A percentile compares a stretch with the other conserved stretches of the same genome.
phyloP scores from a whole-genome alignment of 2,329 filamentous ascomycete species.

The Penicillium sumatraense region DNA sequence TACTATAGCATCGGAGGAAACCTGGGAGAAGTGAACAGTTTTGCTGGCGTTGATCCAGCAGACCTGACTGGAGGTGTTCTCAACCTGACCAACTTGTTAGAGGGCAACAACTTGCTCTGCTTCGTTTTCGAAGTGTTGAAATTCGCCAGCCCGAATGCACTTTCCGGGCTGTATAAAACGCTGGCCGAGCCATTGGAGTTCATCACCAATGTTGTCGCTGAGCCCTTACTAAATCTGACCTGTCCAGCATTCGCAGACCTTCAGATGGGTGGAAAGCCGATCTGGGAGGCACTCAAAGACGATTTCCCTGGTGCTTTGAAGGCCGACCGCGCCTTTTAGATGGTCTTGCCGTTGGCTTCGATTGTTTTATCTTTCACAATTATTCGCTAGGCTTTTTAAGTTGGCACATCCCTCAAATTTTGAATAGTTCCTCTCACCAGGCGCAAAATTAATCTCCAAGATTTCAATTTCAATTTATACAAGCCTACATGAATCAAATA shows the following conservation, averaged over 20 bases:
- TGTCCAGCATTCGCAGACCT: slow-evolving; percentile 40
- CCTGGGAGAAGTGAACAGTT: slow-evolving; percentile 56
- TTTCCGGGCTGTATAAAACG: slow-evolving; percentile 35
- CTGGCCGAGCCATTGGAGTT: slow-evolving; percentile 34
- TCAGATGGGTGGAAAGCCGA: slow-evolving; percentile 34
- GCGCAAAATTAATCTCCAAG: too few relatives aligned
- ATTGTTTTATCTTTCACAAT: too few relatives aligned
- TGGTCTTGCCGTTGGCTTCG: too few relatives aligned
- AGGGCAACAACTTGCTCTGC: slow-evolving; percentile 48
- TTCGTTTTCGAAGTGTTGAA: slow-evolving; percentile 43
- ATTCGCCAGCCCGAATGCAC: slow-evolving; percentile 36
- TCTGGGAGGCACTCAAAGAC: slow-evolving; percentile 35
- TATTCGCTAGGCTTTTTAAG: too few relatives aligned
- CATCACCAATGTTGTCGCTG: slow-evolving; percentile 33
- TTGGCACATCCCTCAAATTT: too few relatives aligned
- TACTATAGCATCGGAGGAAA: slow-evolving; percentile 56
- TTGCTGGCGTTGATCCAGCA: slow-evolving; percentile 51
- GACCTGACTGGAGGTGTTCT: slow-evolving; percentile 50
- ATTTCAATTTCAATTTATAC: too few relatives aligned
- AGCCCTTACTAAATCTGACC: slow-evolving; percentile 33
- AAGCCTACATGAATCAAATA: too few relatives aligned
- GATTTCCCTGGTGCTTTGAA: slow-evolving; percentile 35
- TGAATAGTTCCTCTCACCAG: too few relatives aligned
- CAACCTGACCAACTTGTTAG: slow-evolving; percentile 38
- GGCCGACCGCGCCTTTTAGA: slow-evolving; percentile 25